Evolutionary conservation across 1,139 yeast species (phyloP), one percentile per base, ranked within the genome.

Genomic region (Blastobotrys illinoisensis): DNA sequence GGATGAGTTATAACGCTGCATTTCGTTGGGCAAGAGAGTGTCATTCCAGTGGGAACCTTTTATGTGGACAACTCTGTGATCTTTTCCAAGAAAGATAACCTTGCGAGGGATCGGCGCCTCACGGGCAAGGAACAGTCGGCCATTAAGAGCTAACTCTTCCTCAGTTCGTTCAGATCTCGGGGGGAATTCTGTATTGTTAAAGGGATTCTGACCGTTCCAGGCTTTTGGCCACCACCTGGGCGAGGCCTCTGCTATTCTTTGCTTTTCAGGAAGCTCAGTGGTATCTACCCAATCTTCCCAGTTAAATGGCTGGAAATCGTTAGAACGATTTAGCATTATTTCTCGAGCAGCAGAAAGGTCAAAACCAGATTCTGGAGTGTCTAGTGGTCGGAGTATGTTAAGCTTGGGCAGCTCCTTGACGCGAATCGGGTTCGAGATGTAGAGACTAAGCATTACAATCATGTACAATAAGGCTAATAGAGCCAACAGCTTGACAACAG

Each of bases 251-350:
- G 48, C 44, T 9, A 32, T 46, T 14, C 54, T 55, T 32, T 54
- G 57, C 51, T 55, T 54, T 9, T 58, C 51, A 20, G 60, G 52
- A 6, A 61, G 63, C 26, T 59, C 62, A 9, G 60, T 49, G 19
- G 67, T 50, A 52, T 67, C 68, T 16, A 67, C 58, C 69, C 70
- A 67, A 51, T 67, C 65, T 23, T 55, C 50, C 71, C 71, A 67
- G 3, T 54, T 28, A 48, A 67, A 67, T 3, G 46, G 23, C 47
- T 60, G 62, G 5, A 51, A 40, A 1, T 49, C 74, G 45, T 74
- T 71, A 51, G 54, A 72, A 44, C 61, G 76, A 44, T 49, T 51
- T 20, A 49, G 23, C 49, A 55, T 49, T 16, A 14, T 26, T 7
- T 20, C 28, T 9, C 50, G 48, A n/a, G 59, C 58, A 13, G 36